These are phyloP conservation scores for Arthrobotrys sinensis DNA, from an alignment of 2,329 filamentous ascomycete genomes.

Conservation along the genomic window DNA sequence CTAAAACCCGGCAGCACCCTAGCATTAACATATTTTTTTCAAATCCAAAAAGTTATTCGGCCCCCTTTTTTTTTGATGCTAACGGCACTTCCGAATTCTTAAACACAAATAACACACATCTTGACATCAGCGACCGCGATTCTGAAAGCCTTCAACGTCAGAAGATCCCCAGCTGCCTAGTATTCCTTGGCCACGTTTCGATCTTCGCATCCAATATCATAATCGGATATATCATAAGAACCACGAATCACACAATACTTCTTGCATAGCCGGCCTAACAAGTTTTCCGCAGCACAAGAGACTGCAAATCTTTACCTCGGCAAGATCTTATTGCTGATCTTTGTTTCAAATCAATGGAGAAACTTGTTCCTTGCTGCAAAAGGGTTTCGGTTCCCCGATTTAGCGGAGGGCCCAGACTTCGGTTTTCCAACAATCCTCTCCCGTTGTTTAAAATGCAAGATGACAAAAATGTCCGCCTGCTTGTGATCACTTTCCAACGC, in stretches of 20 bases:
- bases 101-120: not conserved
- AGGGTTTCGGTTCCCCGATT: conserved; percentile 12
- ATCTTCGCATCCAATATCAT: conserved; percentile 26
- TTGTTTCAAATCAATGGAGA: conserved; percentile 25
- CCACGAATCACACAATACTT: conserved; percentile 8
- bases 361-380: conserved; percentile 1
- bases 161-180: conserved; percentile 32
- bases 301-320: conserved; percentile 25
- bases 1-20: conserved; percentile 9
- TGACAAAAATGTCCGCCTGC: conserved; percentile 15
- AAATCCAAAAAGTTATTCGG: not conserved
- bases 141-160: not conserved
- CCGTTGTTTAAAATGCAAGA: conserved; percentile 24
- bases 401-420: conserved; percentile 14
- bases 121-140: conserved; percentile 13
- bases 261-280: not conserved
- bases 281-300: conserved; percentile 7
- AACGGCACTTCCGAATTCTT: conserved; percentile 16
- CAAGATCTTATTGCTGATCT: conserved; percentile 32
- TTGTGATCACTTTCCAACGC: conserved; percentile 13
- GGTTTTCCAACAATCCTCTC: not conserved
- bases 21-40: not conserved
- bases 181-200: conserved; percentile 32
- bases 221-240: conserved; percentile 21
- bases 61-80: conserved; percentile 2